Base-by-base conservation (phyloP, 306 rosid genomes). In the Rosa lucieae region DNA sequence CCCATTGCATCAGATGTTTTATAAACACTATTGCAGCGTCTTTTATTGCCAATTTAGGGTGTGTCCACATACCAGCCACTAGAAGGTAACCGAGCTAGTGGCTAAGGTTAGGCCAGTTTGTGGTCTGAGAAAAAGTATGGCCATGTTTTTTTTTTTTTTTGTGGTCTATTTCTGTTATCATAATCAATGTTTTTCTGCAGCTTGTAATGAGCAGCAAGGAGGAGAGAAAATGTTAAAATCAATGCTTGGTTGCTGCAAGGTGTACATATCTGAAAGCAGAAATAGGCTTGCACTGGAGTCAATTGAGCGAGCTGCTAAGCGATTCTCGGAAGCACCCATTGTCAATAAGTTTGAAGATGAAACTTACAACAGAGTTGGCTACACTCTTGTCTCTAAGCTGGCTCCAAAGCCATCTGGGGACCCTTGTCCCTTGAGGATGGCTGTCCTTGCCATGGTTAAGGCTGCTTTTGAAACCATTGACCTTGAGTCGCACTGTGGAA, bases 231-330 rank as follows among this genome's bases (percentile, higher is more conserved):
- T 94, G 96, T 79, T 87, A 62, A 87, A 83, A 80, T 35, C 82
- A 48, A 82, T 91, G 82, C 90, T 95, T 59, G 96, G 85, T 77
- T 92, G 99, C 85, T 95, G 98, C 92, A 95, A 95, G 85, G 90
- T 95, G 26, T 93, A 95, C 84, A 86, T 93, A 75, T 95, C 99
- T 63, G 98, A 95, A 76, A 93, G 94, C 85, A 81, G 99, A 79
- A 93, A 89, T 84, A 88, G 78, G 83, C 79, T 39, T 67, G 99
- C 94, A 1, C 78, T 95, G 67, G 93, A 92, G 53, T 77, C 87
- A 3, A 91, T 91, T 21, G 99, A 92, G 77, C 72, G 35, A 75
- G 97, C 98, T 72, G 90, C 90, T 44, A 92, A 85, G 86, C 76
- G 73, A 72, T 89, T 88, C 81, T 92, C 91, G 3, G 80, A 73